Evolutionary conservation across 2,329 filamentous ascomycete species (phyloP), one percentile per base, ranked within the genome.

Genomic region (Pestalotiopsis sp.): DNA sequence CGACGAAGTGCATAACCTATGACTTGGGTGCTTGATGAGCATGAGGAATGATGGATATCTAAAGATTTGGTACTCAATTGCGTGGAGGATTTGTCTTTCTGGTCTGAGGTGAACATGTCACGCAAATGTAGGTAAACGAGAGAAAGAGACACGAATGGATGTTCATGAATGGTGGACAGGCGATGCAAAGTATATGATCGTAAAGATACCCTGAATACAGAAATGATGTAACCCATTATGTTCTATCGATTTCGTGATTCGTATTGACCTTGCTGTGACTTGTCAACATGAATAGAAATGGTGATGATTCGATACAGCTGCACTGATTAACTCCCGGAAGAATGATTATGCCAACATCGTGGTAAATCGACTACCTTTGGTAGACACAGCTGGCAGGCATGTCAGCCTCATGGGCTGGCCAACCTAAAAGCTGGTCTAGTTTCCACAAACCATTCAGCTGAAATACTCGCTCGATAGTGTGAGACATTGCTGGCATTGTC

Each of bases 1-100:
- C 93, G 11, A 93, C 92, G 0, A 91, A 87, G 69, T 95, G 93
- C 78, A 87, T 97, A 65, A 93, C 95, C 77, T 97, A 97, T 79
- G 94, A 97, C 80, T 81, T 98, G 58, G 83, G 83, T 38, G 80
- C 78, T n/a, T 85, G 74, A 73, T 14, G 45, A 20, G 56, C 20
- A 7, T 25, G 56, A 13, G 12, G 31, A 3, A 39, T 12, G 27
- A 31, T 20, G 59, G 31, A 36, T 20, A 13, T 27, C 9, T n/a
- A 3, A 62, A 2, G 59, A 31, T 2, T 20, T 20, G 36, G 17
- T 12, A 20, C 9, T 13, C 13, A 11, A 36, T 9, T 61, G 23
- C 13, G 25, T 14, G 27, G 31, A 9, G 31, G 31, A 9, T 36
- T 36, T 36, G 38, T 20, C 13, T 39, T 36, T 62, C 27, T 23